Conservation (phyloP, 106 monocot genomes). For the Vanilla planifolia region DNA sequence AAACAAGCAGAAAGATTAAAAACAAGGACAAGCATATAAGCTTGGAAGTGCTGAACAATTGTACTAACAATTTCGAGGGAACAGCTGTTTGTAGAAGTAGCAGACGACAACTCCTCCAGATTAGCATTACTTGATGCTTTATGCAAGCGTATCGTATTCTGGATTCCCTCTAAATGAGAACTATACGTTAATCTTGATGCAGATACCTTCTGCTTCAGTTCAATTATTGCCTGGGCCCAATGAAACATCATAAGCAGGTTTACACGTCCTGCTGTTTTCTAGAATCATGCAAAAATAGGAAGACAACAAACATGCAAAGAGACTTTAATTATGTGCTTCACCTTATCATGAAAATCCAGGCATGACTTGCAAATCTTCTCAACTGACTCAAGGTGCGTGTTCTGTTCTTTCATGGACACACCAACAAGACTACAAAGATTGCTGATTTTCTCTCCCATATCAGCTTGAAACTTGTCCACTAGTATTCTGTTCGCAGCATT, state of each 20-base stretch:
- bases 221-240: slow-evolving; percentile 39
- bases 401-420: slow-evolving; percentile 60
- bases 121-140: slow-evolving; percentile 51
- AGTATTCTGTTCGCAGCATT: slow-evolving; percentile 55
- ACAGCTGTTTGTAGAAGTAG: slow-evolving; percentile 19
- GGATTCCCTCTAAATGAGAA: slow-evolving; percentile 73
- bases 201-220: slow-evolving; percentile 50
- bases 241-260: neutral
- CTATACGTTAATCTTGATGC: slow-evolving; percentile 41
- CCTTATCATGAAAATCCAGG: slow-evolving; percentile 81
- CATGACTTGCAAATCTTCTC: slow-evolving; percentile 68
- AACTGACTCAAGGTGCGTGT: slow-evolving; percentile 50
- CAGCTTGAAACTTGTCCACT: slow-evolving; percentile 63
- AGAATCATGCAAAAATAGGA: neutral
- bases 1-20: neutral
- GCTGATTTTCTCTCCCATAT: slow-evolving; percentile 49
- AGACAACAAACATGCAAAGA: neutral
- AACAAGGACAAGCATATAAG: neutral
- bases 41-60: neutral
- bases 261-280: too few species aligned
- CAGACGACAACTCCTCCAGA: slow-evolving; percentile 69
- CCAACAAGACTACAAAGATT: slow-evolving; percentile 43
- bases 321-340: neutral
- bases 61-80: slow-evolving; percentile 59
- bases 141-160: slow-evolving; percentile 79